A percentile compares a stretch with the other conserved stretches of the same genome.
Conservation (phyloP, 2,329 filamentous ascomycete genomes). For the Pseudocercospora crystallina region DNA sequence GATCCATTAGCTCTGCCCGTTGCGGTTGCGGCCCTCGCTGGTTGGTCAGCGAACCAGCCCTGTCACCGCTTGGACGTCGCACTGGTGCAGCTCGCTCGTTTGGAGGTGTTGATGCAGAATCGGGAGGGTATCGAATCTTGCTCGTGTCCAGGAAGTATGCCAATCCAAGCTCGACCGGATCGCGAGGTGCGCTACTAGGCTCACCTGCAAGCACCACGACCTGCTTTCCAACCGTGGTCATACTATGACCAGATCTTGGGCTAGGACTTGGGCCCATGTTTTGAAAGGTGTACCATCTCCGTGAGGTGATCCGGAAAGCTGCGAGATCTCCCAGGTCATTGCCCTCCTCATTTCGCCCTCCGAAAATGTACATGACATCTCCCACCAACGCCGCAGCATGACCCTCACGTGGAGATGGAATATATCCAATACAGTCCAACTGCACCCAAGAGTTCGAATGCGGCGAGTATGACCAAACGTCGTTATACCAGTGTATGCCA, state of each 20-base stretch:
- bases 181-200: conserved; percentile 79
- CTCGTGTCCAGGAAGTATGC: conserved; percentile 91
- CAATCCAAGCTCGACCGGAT: conserved; percentile 80
- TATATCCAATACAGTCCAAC: conserved; percentile 95
- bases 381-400: conserved; percentile 91
- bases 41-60: conserved; percentile 12
- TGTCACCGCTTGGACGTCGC: conserved; percentile 36
- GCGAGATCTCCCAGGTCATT: conserved; percentile 89
- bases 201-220: conserved; percentile 92
- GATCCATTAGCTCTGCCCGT: conserved; percentile 29
- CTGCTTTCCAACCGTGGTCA: conserved; percentile 92
- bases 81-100: conserved; percentile 25
- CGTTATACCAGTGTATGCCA: conserved; percentile 95
- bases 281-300: conserved; percentile 98
- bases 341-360: conserved; percentile 90
- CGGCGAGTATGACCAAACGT: conserved; percentile 95
- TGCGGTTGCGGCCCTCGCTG: conserved; percentile 22
- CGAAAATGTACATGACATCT: conserved; percentile 99
- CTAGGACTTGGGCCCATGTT: conserved; percentile 98
- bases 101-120: conserved; percentile 44
- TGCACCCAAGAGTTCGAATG: conserved; percentile 79
- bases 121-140: conserved; percentile 89
- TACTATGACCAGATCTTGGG: conserved; percentile 90
- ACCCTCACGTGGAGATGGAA: conserved; percentile 88
- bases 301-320: conserved; percentile 76